Base-by-base conservation (phyloP, 768 basidiomycete genomes). In the Phaeolepiota aurea region DNA sequence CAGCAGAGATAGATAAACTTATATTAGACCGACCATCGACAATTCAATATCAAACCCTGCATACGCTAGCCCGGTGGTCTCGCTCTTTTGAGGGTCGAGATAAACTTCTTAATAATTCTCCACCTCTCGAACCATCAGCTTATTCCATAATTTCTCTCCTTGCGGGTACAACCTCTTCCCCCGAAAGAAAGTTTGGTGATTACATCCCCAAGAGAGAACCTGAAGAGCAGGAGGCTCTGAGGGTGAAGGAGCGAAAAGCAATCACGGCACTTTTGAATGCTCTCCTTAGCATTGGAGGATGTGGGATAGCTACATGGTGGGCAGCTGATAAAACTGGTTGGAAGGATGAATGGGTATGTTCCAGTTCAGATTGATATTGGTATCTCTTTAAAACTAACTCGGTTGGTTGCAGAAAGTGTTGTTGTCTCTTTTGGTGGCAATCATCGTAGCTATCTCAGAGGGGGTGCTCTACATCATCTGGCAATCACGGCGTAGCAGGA, bases 91-190 rank as follows among this genome's bases (percentile, higher is more conserved):
- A 61, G 34, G 84, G 77, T 4, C 53, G 48, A 23, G 46, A 53
- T 10, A 49, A 55, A 37, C 63, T 76, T 38, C 50, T 55, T 23
- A 61, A 63, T 34, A 52, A 60, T 37, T 59, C 58, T 4, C 68
- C 68, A 7, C 57, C 65, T 1, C 62, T 87, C 35, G 59, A 77
- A 43, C 62, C 76, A 3, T 60, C 62, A 15, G 64, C 71, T 11
- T 89, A 85, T 54, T 63, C 70, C 4, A 87, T 87, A 77, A 62
- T 87, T 28, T 63, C 85, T 14, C 65, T 91, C 23, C 74, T 91
- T 3, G 86, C 88, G 12, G 87, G 87, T 25, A 71, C 80, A 4
- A 74, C 70, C 32, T 81, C 87, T n/a, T 86, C 85, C 4, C 87
- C 87, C 15, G 77, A 84, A 43, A 74, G 82, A 40, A 77, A 69